A percentile compares a stretch with the other conserved stretches of the same genome.
phyloP scores from a whole-genome alignment of 2,329 filamentous ascomycete genomes.

The Fusarium incarnatum region DNA sequence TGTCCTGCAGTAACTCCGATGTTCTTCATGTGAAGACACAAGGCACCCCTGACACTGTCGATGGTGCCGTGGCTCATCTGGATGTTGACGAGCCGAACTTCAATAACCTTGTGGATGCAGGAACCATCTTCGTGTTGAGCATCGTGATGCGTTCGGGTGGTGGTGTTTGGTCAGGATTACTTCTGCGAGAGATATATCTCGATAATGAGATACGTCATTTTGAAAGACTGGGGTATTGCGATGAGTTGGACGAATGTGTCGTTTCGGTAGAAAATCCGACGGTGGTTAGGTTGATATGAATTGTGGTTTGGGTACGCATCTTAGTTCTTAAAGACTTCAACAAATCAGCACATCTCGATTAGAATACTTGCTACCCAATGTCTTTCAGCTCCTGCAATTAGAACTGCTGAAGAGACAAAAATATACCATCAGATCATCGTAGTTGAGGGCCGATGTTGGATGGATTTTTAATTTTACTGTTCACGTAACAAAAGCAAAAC shows the following conservation, averaged over 20 bases:
- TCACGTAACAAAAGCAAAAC: no score
- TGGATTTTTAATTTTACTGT: no score
- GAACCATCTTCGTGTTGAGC: background rate
- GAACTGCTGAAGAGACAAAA: no score
- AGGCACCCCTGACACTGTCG: background rate
- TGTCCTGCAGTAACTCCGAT: background rate
- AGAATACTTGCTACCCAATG: no score
- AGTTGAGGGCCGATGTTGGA: no score
- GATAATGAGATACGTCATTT: background rate
- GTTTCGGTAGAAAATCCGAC: background rate
- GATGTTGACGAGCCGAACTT: background rate
- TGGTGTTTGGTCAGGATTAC: background rate
- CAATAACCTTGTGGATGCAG: background rate
- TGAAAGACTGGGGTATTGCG: background rate
- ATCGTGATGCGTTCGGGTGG: background rate
- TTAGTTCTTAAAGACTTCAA: no score
- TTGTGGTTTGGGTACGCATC: background rate
- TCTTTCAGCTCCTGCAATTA: no score
- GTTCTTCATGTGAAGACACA: background rate
- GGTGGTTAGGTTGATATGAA: rapidly evolving
- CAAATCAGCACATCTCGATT: no score
- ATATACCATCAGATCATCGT: no score
- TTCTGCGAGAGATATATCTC: background rate
- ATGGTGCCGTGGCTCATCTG: background rate
- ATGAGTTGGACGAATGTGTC: background rate